Base-by-base conservation (phyloP, 352 stramenopile species). In the Pythium aphanidermatum region DNA sequence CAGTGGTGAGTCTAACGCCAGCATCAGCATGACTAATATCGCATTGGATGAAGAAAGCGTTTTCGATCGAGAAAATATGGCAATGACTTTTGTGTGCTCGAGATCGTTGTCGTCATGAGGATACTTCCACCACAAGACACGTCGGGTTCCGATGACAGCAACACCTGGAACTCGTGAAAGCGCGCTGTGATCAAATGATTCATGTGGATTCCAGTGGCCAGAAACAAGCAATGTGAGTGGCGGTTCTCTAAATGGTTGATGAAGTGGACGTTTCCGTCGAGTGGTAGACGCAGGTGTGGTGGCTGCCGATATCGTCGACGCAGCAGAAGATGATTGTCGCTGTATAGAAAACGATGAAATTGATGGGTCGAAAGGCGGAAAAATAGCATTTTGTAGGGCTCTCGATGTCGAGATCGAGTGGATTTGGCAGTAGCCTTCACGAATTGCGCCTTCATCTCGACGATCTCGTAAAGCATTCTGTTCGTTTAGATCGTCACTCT, bases 391-490 rank as follows among this genome's bases (percentile, higher is more conserved):
- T 33, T 86, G 62, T n/a, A 91, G 44, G 1, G 79, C 79, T 24
- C 79, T 43, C 13, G 65, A 40, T 13, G 39, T 69, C 20, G 80
- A 89, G 41, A 92, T 67, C 16, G 74, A 88, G 60, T 82, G 76
- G 39, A 92, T 86, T 46, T 92, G 80, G 14, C 62, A 85, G 42
- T 83, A 87, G 4, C 80, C 80, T 28, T 83, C 55, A 7, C 51
- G 68, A 35, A 92, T 84, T 9, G 76, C 66, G 10, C 52, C 37
- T 24, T 84, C 61, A 33, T 92, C 80, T 25, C 74, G 57, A 29
- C 80, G 50, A 27, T 61, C 72, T 5, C 55, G 56, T 9, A 92
- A 58, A 2, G 39, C 28, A n/a, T 70, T 65, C 16, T 26, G 8
- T n/a, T 70, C 55, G 0, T 12, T 33, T 10, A 4, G 1, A 4